A percentile compares a stretch with the other conserved stretches of the same genome.
phyloP scores from a whole-genome alignment of 768 basidiomycete species.

The Suillus subalutaceus region DNA sequence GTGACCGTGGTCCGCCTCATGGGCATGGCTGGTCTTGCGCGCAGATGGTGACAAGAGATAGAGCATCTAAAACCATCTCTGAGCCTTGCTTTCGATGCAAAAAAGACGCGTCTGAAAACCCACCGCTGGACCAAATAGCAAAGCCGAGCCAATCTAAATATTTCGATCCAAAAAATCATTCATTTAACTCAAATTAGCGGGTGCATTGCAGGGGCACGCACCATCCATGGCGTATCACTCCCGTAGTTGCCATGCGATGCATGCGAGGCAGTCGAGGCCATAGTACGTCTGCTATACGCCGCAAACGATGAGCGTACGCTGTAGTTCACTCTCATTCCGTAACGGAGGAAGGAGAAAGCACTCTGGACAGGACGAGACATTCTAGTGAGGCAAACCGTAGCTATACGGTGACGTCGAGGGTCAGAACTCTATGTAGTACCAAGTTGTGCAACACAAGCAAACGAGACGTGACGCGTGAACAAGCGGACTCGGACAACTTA shows the following conservation, averaged over 20 bases:
- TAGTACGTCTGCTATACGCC: slow-evolving; percentile 25
- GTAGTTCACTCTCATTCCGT: slow-evolving; percentile 13
- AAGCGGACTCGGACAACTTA: slow-evolving; percentile 1
- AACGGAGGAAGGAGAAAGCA: slow-evolving; percentile 22
- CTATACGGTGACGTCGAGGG: not conserved
- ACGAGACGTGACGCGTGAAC: not conserved
- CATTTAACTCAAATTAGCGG: not conserved
- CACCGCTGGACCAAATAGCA: slow-evolving; percentile 36
- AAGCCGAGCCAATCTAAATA: slow-evolving; percentile 32
- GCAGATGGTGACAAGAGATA: slow-evolving; percentile 36
- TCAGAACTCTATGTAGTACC: not conserved
- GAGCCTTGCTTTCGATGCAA: not conserved
- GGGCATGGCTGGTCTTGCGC: slow-evolving; percentile 25
- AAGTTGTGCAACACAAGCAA: not conserved
- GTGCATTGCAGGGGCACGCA: slow-evolving; percentile 16
- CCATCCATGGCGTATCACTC: slow-evolving; percentile 34
- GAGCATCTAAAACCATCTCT: slow-evolving; percentile 24
- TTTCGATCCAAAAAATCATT: slow-evolving; percentile 1
- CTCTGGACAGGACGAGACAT: slow-evolving; percentile 29
- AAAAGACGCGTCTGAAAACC: slow-evolving; percentile 11
- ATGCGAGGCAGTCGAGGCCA: slow-evolving; percentile 28
- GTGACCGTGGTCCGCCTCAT: slow-evolving; percentile 23
- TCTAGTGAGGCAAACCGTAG: slow-evolving; percentile 2
- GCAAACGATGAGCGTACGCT: slow-evolving; percentile 19
- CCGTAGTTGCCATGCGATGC: slow-evolving; percentile 19